These are phyloP conservation scores for Eimeria maxima DNA, from an alignment of 169 alveolate genomes.

Conservation along the genomic window DNA sequence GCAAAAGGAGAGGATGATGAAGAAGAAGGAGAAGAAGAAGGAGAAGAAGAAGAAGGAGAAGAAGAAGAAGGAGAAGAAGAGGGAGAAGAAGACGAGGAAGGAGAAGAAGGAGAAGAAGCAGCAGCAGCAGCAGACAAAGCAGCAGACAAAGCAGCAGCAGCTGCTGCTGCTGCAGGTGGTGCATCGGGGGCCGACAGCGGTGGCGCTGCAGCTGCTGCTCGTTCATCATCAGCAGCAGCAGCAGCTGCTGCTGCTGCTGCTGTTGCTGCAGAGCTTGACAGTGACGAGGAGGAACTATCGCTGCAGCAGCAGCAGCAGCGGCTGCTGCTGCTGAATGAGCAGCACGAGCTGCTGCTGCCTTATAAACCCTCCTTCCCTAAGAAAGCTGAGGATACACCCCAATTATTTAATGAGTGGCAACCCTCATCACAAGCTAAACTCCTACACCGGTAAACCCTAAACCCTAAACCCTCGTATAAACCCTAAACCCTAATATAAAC, in stretches of 20 bases:
- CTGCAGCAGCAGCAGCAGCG: constrained; percentile 39
- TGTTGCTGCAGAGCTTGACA: not conserved
- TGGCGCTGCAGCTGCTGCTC: not conserved
- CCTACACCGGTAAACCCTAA: constrained; percentile 21
- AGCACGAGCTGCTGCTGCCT: not conserved
- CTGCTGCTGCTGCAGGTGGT: constrained; percentile 9
- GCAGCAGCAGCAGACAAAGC: not conserved
- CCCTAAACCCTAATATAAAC: constrained; percentile 15
- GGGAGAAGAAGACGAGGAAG: not conserved
- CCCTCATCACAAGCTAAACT: constrained; percentile 35
- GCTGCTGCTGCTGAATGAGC: constrained; percentile 14
- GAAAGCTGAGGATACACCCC: not conserved
- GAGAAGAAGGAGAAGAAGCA: not conserved
- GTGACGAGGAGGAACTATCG: constrained; percentile 13
- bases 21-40: no score
- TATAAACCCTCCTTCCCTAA: not conserved
- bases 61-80: constrained; percentile 29
- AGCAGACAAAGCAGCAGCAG: not conserved
- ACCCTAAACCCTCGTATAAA: not conserved
- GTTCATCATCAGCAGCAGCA: constrained; percentile 45
- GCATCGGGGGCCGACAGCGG: not conserved
- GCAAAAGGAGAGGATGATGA: not conserved
- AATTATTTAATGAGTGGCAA: not conserved
- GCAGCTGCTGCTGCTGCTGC: constrained; percentile 49
- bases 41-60: not conserved